Base-by-base conservation (phyloP, 129 eudicot genomes). In the Logfia minima region DNA sequence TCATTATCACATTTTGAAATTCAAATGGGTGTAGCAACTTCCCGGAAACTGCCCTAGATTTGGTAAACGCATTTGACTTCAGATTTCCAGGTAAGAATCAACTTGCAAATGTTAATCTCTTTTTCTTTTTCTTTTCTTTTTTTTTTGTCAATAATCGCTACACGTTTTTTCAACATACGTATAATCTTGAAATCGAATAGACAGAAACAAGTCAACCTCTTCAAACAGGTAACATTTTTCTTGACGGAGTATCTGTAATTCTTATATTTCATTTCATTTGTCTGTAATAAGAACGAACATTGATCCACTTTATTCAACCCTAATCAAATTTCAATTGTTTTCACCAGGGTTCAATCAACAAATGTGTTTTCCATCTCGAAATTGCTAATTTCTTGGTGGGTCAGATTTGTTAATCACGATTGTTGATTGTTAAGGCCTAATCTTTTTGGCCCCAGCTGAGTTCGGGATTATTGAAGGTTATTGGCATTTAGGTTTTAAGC, bases 151-250 rank as follows among this genome's bases (percentile, higher is more conserved):
- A 48, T 48, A 48, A 48, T 14, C 6, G 14, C n/a, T 17, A 29
- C 26, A 18, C 64, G 64, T 28, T 26, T 1, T 37, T 18, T 53
- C 55, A 59, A 18, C 48, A 39, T 41, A 24, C 78, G 7, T n/a
- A 16, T 6, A n/a, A 69, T 78, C 51, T 39, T 37, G 51, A 32
- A 41, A 66, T 51, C 72, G 23, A 56, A 70, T 45, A 6, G 13
- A 60, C 41, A 17, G 35, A 29, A 39, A 26, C 28, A 71, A 71
- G 53, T 45, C 83, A 24, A 76, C 66, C 53, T 6, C 51, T 32
- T 43, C 41, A 28, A 29, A 69, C 23, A 71, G 72, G 82, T 79
- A 64, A 18, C 5, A 41, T 61, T 79, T 79, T n/a, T 62, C 64
- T 28, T 48, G 64, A 65, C 7, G 29, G 28, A 43, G 53, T 72